Evolutionary conservation across 2,329 filamentous ascomycete genomes (phyloP).

Genomic region (Chrysosporium queenslandicum): DNA sequence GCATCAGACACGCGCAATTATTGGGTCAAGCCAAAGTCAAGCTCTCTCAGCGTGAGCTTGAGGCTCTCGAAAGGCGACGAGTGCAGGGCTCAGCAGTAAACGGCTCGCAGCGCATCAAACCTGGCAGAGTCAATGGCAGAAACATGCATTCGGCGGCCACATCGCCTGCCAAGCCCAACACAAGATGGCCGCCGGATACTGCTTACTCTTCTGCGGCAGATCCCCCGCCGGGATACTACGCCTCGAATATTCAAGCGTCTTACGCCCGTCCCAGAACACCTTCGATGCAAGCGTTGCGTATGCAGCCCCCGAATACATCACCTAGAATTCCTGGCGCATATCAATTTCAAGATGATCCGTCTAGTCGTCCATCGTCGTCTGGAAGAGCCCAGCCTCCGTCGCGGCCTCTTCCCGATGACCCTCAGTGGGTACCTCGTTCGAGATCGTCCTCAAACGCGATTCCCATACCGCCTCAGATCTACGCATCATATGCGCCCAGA

Average conservation of each 20-base stretch:
- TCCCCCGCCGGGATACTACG: conserved; percentile 37
- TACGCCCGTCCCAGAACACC: conserved; percentile 36
- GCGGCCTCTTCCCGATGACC: conserved; percentile 42
- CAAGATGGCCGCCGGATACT: conserved; percentile 32
- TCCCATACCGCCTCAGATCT: conserved; percentile 15
- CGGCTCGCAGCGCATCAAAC: conserved; percentile 13
- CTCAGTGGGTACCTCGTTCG: conserved; percentile 36
- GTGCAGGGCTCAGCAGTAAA: conserved; percentile 35
- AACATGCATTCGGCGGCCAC: not conserved
- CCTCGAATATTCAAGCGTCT: conserved; percentile 23
- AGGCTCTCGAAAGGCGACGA: conserved; percentile 63
- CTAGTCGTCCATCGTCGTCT: conserved; percentile 28
- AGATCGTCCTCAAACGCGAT: conserved; percentile 29
- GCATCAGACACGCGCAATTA: conserved; percentile 67
- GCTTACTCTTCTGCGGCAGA: conserved; percentile 43
- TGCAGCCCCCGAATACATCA: conserved; percentile 26
- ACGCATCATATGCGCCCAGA: conserved; percentile 16
- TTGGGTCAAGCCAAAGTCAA: conserved; percentile 70
- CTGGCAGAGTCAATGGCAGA: conserved; percentile 20
- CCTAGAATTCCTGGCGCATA: conserved; percentile 27
- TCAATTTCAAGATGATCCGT: conserved; percentile 30
- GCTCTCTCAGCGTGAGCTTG: conserved; percentile 68
- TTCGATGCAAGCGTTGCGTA: conserved; percentile 32
- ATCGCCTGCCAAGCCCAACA: conserved; percentile 23
- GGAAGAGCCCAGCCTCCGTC: conserved; percentile 26